Evolutionary conservation across 352 stramenopile species (phyloP), one percentile per base, ranked within the genome.

Genomic region (Pythium phragmitis): DNA sequence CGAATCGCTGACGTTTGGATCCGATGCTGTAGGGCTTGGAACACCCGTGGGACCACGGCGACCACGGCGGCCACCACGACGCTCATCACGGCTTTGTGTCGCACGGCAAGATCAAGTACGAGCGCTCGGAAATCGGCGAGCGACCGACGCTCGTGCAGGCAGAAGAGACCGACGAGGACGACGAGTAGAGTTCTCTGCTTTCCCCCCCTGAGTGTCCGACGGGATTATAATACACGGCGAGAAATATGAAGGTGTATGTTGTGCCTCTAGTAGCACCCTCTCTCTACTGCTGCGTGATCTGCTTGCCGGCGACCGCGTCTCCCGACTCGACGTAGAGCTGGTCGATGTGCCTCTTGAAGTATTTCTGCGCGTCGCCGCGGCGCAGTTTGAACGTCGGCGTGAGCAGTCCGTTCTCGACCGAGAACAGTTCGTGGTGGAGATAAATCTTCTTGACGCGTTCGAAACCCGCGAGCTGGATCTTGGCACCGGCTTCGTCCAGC

Each of bases 301-400:
- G 68, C 61, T 75, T 69, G 59, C 72, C 75, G 4, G 63, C 74
- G 28, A 89, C 60, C 39, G 60, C 77, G 60, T 89, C 80, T n/a
- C 80, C 77, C 9, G 80, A 87, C 43, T 77, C 68, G 45, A 69
- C 59, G 62, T 91, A 94, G 60, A 94, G 76, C 66, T 80, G 71
- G 19, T 88, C 72, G 60, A 94, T 85, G 57, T 92, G 76, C 43
- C 57, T 77, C 57, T 89, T 79, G 59, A 92, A 91, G 42, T 58
- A 56, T 46, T 73, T 77, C 56, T 89, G 76, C 26, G 77, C 80
- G 39, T 91, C 82, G 13, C 53, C 69, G 14, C 96, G 80, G 64
- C 98, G 98, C 59, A 99, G 80, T 69, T 99, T 99, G 77, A 98
- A 98, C 3, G 96, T 98, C 9, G 96, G 96, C n/a, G 96, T 99